Conservation (phyloP, 441 rosid species). For the Dalechampia spathulata region DNA sequence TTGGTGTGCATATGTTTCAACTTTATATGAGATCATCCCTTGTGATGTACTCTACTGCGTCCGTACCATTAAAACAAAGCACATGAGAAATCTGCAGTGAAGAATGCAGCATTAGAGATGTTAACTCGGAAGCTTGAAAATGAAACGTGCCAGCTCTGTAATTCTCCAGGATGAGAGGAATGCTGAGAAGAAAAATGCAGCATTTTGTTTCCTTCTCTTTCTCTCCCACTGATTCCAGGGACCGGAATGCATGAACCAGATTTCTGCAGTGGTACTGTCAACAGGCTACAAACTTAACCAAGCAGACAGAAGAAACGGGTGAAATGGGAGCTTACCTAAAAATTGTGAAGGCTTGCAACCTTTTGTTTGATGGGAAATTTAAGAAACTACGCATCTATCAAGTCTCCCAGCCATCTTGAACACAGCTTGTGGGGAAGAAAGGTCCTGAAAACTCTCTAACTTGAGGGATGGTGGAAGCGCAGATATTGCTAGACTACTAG, state of each 20-base stretch:
- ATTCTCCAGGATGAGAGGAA: not conserved
- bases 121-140: slow-evolving; percentile 9
- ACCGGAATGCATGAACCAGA: slow-evolving; percentile 5
- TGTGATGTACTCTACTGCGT: slow-evolving; percentile 3
- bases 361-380: slow-evolving; percentile 2
- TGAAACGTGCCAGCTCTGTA: not conserved
- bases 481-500: not conserved
- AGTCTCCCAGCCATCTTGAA: not conserved
- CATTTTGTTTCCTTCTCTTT: not conserved
- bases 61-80: not conserved
- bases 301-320: not conserved
- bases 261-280: not conserved
- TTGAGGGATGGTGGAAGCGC: slow-evolving; percentile 4
- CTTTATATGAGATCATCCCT: not conserved
- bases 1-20: slow-evolving; percentile 51
- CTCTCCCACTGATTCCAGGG: slow-evolving; percentile 1
- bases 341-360: not conserved
- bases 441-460: slow-evolving; percentile 10
- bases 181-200: not conserved
- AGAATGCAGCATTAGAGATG: slow-evolving; percentile 1
- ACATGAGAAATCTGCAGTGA: slow-evolving; percentile 10
- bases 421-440: slow-evolving; percentile 15
- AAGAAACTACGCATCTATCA: not conserved
- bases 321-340: slow-evolving; percentile 14
- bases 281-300: not conserved